phyloP scores from a whole-genome alignment of 768 basidiomycete genomes.

The Mycena crocata region DNA sequence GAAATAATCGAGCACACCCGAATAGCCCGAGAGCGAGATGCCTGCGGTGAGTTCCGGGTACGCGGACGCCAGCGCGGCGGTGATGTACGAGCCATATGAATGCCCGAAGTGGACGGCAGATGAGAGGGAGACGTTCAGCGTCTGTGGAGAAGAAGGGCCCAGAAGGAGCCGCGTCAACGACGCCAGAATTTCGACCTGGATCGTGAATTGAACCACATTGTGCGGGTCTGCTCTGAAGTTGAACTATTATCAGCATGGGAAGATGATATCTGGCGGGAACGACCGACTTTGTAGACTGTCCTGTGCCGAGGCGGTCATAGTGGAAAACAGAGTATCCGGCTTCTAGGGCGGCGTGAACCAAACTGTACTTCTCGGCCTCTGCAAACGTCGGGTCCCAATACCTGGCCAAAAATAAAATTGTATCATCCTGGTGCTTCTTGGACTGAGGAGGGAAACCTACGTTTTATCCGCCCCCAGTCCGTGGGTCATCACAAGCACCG shows the following conservation, averaged over 20 bases:
- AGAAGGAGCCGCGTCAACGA: conserved; percentile 22
- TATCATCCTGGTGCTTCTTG: too few species aligned
- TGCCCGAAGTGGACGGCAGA: conserved; percentile 23
- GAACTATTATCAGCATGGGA: not conserved
- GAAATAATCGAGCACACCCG: conserved; percentile 23
- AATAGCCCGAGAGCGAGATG: conserved; percentile 24
- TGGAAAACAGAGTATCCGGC: conserved; percentile 22
- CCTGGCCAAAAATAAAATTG: not conserved
- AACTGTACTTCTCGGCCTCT: conserved; percentile 19
- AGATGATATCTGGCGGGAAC: not conserved
- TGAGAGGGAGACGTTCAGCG: not conserved
- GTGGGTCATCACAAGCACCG: conserved; percentile 25
- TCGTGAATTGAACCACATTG: conserved; percentile 22
- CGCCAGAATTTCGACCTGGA: conserved; percentile 27
- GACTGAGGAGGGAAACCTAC: not conserved
- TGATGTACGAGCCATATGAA: conserved; percentile 23
- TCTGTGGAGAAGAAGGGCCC: conserved; percentile 1
- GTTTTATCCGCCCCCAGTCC: conserved; percentile 27
- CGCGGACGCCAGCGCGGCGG: conserved; percentile 19
- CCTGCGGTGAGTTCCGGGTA: conserved; percentile 18
- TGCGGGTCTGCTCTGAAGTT: conserved; percentile 22
- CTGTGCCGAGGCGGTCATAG: conserved; percentile 23
- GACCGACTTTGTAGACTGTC: conserved; percentile 21
- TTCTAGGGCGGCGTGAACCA: conserved; percentile 15
- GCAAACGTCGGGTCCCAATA: conserved; percentile 27